Evolutionary conservation across 768 basidiomycete species (phyloP).

Genomic region (Mycena kentingensis): DNA sequence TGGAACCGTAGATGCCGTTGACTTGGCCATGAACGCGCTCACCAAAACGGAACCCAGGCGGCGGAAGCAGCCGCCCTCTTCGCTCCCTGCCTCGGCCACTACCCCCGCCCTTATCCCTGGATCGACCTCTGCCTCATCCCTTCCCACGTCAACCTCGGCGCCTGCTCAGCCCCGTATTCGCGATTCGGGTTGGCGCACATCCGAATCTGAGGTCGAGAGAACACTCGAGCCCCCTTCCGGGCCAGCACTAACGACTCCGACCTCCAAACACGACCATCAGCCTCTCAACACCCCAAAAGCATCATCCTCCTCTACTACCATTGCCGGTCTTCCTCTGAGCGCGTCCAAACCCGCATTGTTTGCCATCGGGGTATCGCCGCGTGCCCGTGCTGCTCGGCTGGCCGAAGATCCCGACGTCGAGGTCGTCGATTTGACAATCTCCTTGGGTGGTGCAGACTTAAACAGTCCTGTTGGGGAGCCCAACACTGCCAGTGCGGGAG

Average conservation of each 20-base stretch:
- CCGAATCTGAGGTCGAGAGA: background rate
- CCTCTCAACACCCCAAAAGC: background rate
- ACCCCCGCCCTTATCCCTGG: too few species aligned
- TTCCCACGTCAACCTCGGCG: too few species aligned
- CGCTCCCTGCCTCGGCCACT: background rate
- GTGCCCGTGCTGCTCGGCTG: constrained; percentile 8
- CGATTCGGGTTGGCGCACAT: background rate
- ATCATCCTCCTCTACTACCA: background rate
- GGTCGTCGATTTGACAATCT: constrained; percentile 15
- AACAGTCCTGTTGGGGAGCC: too few species aligned
- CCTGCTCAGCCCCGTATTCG: background rate
- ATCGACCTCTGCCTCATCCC: too few species aligned
- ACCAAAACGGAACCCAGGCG: background rate
- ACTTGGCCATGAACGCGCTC: background rate
- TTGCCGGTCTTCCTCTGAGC: background rate
- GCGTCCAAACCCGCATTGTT: constrained; percentile 8
- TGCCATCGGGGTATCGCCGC: constrained; percentile 20
- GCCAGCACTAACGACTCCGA: background rate
- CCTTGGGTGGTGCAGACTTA: too few species aligned
- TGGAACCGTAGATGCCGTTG: background rate
- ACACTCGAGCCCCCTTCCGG: background rate
- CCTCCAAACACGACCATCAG: background rate
- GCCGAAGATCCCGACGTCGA: constrained; percentile 1
- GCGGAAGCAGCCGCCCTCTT: background rate
- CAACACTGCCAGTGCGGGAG: background rate